phyloP scores from a whole-genome alignment of 2,329 filamentous ascomycete genomes.

The Sporothrix phasma region DNA sequence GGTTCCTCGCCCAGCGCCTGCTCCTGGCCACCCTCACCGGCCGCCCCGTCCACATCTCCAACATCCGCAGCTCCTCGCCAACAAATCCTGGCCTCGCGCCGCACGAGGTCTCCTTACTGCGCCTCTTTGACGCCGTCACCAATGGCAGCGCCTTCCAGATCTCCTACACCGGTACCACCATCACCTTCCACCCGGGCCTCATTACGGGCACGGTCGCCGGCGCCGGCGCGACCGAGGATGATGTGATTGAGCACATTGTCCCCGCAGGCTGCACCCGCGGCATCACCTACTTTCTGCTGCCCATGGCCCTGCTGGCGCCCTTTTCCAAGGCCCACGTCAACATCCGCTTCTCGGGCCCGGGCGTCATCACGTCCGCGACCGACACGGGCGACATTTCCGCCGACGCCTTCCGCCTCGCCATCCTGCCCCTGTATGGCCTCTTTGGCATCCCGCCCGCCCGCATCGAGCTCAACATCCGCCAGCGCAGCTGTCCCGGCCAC shows the following conservation, averaged over 20 bases:
- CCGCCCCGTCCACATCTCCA: slow-evolving; percentile 78
- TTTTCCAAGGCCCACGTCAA: slow-evolving; percentile 90
- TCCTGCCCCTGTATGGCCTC: slow-evolving; percentile 78
- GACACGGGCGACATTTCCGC: slow-evolving; percentile 60
- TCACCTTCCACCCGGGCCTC: slow-evolving; percentile 84
- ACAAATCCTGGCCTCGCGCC: slow-evolving; percentile 81
- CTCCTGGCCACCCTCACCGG: slow-evolving; percentile 87
- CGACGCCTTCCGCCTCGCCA: slow-evolving; percentile 86
- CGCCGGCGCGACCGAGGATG: slow-evolving; percentile 53
- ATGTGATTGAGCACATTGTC: slow-evolving; percentile 72
- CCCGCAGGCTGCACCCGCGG: slow-evolving; percentile 69
- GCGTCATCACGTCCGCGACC: slow-evolving; percentile 61
- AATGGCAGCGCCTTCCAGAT: slow-evolving; percentile 95
- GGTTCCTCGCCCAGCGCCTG: slow-evolving; percentile 72
- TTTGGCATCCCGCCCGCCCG: slow-evolving; percentile 75
- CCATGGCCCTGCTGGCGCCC: slow-evolving; percentile 79
- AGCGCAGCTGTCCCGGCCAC: slow-evolving; percentile 65
- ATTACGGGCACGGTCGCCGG: slow-evolving; percentile 78
- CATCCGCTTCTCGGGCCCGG: slow-evolving; percentile 78
- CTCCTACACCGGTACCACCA: slow-evolving; percentile 87
- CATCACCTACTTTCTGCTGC: slow-evolving; percentile 83
- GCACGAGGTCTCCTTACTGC: slow-evolving; percentile 91
- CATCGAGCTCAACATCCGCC: slow-evolving; percentile 76
- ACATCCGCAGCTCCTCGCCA: slow-evolving; percentile 79
- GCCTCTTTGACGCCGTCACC: slow-evolving; percentile 86